Evolutionary conservation across 2,329 filamentous ascomycete genomes (phyloP), one percentile per base, ranked within the genome.

Genomic region (Colletotrichum sp.): DNA sequence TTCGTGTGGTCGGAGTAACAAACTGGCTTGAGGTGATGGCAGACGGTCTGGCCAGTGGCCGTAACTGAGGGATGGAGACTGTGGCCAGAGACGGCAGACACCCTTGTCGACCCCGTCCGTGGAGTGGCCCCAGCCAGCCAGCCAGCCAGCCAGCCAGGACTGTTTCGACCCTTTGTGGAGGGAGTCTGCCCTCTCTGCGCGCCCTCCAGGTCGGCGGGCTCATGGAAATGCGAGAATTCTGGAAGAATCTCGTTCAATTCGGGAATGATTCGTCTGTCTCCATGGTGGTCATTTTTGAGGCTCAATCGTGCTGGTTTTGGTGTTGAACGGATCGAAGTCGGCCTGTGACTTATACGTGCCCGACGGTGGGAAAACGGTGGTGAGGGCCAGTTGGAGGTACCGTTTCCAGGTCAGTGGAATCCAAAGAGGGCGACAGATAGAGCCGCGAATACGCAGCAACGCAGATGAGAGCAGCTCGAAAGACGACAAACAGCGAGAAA

Each of bases 21-120:
- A 8, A 57, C 15, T 57, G 55, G 30, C 55, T 68, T 15, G 30
- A 62, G 34, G 34, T 59, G 32, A 65, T 57, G 73, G 55, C 63
- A 44, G 73, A 76, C 32, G 63, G 32, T 21, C 62, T 66, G 52
- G 34, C 68, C 68, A 67, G 62, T 62, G 12, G 63, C 21, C 34
- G 69, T 44, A 52, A 57, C 64, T 28, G 52, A 52, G 28, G 36
- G 72, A 70, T 66, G 60, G 36, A 26, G 72, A 72, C 30, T 65
- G 21, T 72, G 63, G 26, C 62, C 69, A 68, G 30, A 64, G 65
- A 44, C 32, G 69, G 69, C 69, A 60, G 55, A 72, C 30, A 72
- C 69, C 73, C 73, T 60, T 65, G 73, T 73, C 70, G 70, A 39
- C 64, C 64, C 64, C 70, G 57, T 76, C 59, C 57, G 73, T 69